Conservation (phyloP, 768 basidiomycete species). For the Leccinellum rugosiceps region DNA sequence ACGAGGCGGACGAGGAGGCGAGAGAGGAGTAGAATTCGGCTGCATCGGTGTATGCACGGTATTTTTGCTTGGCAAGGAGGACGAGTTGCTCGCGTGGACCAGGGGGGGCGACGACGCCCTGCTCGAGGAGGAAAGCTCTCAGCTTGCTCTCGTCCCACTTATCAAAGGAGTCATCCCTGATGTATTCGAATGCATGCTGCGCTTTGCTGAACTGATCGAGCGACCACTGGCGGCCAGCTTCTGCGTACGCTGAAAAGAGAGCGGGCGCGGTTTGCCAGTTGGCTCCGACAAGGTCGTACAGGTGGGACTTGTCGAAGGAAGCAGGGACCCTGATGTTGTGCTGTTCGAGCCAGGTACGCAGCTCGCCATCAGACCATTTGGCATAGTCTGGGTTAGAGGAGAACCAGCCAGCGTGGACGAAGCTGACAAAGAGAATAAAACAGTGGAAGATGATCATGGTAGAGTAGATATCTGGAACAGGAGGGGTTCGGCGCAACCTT, state of each 20-base stretch:
- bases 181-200: constrained; percentile 56
- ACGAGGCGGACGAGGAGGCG: constrained; percentile 47
- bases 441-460: constrained; percentile 15
- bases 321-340: constrained; percentile 58
- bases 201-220: constrained; percentile 61
- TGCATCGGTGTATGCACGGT: constrained; percentile 55
- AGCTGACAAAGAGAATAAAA: constrained; percentile 32
- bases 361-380: constrained; percentile 61
- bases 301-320: constrained; percentile 38
- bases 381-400: constrained; percentile 37
- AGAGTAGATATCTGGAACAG: not conserved
- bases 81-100: constrained; percentile 79
- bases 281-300: constrained; percentile 49
- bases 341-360: constrained; percentile 66
- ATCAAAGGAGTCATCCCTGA: constrained; percentile 65
- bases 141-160: constrained; percentile 83
- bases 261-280: constrained; percentile 48
- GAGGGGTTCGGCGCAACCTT: not conserved
- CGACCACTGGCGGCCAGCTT: constrained; percentile 45
- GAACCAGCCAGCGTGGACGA: constrained; percentile 52
- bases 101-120: constrained; percentile 81
- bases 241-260: constrained; percentile 33
- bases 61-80: constrained; percentile 70
- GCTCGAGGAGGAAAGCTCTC: constrained; percentile 79
- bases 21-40: constrained; percentile 52